Percentiles rank a stretch among this genome's conserved stretches.
Conservation (phyloP, 345 rosid species). For the Acer negundo region DNA sequence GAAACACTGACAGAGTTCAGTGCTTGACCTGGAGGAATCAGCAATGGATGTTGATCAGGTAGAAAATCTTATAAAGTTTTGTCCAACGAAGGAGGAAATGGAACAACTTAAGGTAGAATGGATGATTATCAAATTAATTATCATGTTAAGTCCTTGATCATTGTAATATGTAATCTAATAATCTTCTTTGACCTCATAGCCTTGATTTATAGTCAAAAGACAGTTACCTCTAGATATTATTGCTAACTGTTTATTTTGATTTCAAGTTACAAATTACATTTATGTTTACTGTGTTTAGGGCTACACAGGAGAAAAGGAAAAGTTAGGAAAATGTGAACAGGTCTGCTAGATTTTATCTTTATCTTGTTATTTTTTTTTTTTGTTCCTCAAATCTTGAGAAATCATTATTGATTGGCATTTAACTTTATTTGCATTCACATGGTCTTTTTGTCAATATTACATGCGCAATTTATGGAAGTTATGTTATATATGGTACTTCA, state of each 20-base stretch:
- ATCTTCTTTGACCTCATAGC: slow-evolving; percentile 1
- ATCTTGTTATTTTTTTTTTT: not conserved
- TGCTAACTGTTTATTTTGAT: slow-evolving; percentile 14
- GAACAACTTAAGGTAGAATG: slow-evolving; percentile 74
- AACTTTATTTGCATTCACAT: not conserved
- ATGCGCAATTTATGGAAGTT: not conserved
- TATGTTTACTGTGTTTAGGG: slow-evolving; percentile 51
- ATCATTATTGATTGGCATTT: not conserved
- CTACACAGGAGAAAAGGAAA: slow-evolving; percentile 78
- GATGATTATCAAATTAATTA: not conserved
- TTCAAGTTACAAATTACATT: slow-evolving; percentile 7
- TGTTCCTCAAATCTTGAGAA: not conserved
- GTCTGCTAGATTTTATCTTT: slow-evolving; percentile 36
- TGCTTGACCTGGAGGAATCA: slow-evolving; percentile 81
- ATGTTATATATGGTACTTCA: not conserved
- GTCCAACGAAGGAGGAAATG: slow-evolving; percentile 94
- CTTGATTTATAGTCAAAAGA: not conserved
- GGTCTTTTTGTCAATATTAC: not conserved
- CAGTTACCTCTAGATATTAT: slow-evolving; percentile 20
- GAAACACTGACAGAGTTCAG: slow-evolving; percentile 56
- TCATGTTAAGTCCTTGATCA: not conserved
- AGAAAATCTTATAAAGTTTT: slow-evolving; percentile 85
- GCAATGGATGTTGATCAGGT: slow-evolving; percentile 85
- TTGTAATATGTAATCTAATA: not conserved
- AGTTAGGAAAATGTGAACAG: slow-evolving; percentile 92